Base-by-base conservation (phyloP, 495 filamentous ascomycete genomes). In the Penicillium argentinense region DNA sequence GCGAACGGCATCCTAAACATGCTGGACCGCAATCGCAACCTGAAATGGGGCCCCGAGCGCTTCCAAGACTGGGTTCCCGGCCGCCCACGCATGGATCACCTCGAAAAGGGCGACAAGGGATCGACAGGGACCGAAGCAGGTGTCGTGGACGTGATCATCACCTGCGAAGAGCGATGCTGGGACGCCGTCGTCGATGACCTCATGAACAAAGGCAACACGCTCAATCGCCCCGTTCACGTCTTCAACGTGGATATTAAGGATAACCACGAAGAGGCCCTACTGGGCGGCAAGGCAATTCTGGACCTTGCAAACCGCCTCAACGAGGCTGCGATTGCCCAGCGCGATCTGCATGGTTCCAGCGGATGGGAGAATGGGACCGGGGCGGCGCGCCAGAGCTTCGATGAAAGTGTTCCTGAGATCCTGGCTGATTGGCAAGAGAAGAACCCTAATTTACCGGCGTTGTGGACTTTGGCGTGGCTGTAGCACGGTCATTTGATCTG, bases 181-280 rank as follows among this genome's bases (percentile, higher is more conserved):
- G 95, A 99, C 71, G 92, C 95, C 26, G 93, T 99, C 32, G 80
- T 99, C 5, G 95, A 99, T 53, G 91, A 99, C 61, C 73, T 99
- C 39, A 79, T 91, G 30, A 88, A 82, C 51, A 81, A 95, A 50
- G 91, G 91, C 9, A 80, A 84, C 0, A 80, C 82, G 5, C 74
- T 97, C 18, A 97, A 97, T 67, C 76, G 88, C 8, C 90, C 92
- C 0, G 91, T 99, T 8, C 93, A 99, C 62, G 86, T 99, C 45
- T 90, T 99, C 71, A 97, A 97, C 60, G 85, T 99, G 39, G 93
- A 97, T 65, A 97, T 99, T 62, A 92, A 86, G 65, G 95, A 99
- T 71, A 99, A 97, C 57, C 92, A 97, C 62, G 90, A 97, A 59
- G 95, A 99, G 58, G 95, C 95, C 0, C 74, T 90, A 9, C 78